Conservation (phyloP, 495 filamentous ascomycete genomes). For the Tuber calosporum region DNA sequence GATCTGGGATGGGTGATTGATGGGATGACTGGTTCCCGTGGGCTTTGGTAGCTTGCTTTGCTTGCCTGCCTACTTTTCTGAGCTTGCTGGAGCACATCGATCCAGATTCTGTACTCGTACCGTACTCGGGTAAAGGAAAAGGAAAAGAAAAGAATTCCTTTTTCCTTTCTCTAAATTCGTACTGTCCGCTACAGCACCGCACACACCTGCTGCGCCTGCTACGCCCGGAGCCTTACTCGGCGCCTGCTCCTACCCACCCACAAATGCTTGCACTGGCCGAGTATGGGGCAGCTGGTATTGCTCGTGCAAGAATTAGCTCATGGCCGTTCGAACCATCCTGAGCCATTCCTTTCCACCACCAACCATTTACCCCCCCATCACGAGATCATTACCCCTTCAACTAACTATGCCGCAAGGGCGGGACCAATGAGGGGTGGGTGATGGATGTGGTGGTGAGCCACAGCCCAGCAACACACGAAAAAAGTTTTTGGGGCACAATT, state of each 20-base stretch:
- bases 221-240: not conserved
- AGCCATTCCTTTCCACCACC: not conserved
- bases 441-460: slow-evolving; percentile 4
- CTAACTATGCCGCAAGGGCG: not conserved
- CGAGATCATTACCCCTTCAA: not conserved
- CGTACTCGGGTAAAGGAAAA: too few species aligned
- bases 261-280: not conserved
- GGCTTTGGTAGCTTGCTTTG: not conserved
- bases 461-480: not conserved
- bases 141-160: not conserved
- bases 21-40: not conserved
- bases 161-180: not conserved
- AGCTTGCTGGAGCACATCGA: not conserved
- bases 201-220: not conserved
- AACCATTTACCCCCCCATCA: not conserved
- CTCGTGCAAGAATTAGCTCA: not conserved
- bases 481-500: not conserved
- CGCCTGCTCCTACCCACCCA: not conserved
- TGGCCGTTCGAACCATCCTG: not conserved
- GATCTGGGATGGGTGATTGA: not conserved
- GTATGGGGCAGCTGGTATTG: not conserved
- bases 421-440: not conserved
- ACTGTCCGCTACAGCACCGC: not conserved
- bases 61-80: not conserved
- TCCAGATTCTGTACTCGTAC: not conserved